phyloP scores from a whole-genome alignment of 345 rosid genomes.

The Populus euphratica region DNA sequence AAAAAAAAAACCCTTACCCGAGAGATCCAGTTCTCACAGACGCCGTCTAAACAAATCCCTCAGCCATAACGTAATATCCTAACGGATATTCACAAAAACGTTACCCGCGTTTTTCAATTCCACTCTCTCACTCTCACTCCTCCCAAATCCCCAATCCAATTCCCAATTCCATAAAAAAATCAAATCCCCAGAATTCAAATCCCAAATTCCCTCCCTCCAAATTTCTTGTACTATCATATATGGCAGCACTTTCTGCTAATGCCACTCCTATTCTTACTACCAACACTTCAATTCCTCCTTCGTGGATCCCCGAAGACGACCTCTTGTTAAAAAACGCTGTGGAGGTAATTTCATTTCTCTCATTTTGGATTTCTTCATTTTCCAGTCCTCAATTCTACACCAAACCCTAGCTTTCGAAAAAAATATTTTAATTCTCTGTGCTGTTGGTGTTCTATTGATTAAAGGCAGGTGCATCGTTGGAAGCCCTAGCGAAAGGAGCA shows the following conservation, averaged over 20 bases:
- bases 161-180: not conserved
- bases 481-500: constrained; percentile 95
- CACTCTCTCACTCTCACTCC: not conserved
- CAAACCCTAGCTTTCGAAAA: not conserved
- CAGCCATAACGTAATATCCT: not conserved
- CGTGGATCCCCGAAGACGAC: constrained; percentile 75
- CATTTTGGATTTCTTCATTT: not conserved
- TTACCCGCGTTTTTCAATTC: not conserved
- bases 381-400: not conserved
- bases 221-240: constrained; percentile 5
- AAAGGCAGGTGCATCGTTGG: constrained; percentile 94
- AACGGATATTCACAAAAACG: not conserved
- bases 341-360: constrained; percentile 42
- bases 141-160: not conserved
- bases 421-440: not conserved
- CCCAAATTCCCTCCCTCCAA: not conserved
- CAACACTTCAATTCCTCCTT: constrained; percentile 14
- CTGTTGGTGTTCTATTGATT: not conserved
- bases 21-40: too few species aligned
- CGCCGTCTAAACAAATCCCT: too few species aligned
- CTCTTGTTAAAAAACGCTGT: constrained; percentile 70
- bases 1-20: too few species aligned
- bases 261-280: constrained; percentile 1
- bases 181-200: not conserved
- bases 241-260: constrained; percentile 60